Conservation (phyloP, 192 early-diverging fungal species). For the Podila epicladia region DNA sequence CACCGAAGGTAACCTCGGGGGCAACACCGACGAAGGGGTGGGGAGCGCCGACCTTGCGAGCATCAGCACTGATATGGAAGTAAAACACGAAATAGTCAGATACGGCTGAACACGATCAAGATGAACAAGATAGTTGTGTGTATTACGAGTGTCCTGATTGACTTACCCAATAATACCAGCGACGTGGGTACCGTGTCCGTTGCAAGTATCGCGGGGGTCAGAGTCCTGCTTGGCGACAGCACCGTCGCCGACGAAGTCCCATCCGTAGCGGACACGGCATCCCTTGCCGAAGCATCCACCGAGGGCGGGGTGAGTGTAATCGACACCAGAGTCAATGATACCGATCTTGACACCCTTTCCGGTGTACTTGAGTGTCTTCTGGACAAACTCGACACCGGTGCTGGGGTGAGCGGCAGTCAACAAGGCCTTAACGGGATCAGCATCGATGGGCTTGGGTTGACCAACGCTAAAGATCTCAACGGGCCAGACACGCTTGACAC, state of each 20-base stretch:
- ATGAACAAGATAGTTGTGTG: no score
- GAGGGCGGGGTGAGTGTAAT: conserved; percentile 71
- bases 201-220: conserved; percentile 66
- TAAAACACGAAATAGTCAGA: no score
- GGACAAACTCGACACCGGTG: conserved; percentile 62
- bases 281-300: conserved; percentile 68
- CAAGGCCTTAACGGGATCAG: conserved; percentile 9
- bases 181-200: conserved; percentile 77
- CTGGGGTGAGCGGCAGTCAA: conserved; percentile 50
- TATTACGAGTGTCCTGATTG: neutral
- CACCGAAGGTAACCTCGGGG: conserved; percentile 71
- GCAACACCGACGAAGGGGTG: conserved; percentile 69
- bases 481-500: conserved; percentile 57
- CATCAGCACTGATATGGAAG: conserved; percentile 52
- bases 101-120: no score
- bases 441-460: conserved; percentile 5
- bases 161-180: conserved; percentile 57
- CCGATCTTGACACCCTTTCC: conserved; percentile 75
- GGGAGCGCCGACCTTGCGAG: conserved; percentile 43
- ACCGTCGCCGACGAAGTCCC: conserved; percentile 71
- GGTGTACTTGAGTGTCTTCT: conserved; percentile 55
- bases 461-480: conserved; percentile 49
- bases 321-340: conserved; percentile 76
- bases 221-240: conserved; percentile 31
- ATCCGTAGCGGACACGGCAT: conserved; percentile 66